phyloP scores from a whole-genome alignment of 1,139 yeast genomes.

The Yamadazyma atmosphaerica region DNA sequence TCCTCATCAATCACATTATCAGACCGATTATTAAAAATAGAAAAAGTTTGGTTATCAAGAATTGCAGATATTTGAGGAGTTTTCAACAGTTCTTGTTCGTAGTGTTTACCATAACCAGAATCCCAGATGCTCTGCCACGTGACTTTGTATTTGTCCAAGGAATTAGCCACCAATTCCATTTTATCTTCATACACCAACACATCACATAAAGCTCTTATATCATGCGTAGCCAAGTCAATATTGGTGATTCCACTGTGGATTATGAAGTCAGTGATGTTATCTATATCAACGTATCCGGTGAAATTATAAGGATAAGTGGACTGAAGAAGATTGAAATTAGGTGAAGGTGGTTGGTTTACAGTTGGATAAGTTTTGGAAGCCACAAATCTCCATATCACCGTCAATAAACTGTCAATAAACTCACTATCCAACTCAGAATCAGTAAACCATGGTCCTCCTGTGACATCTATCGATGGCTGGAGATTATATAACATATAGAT shows the following conservation, averaged over 20 bases:
- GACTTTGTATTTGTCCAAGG: constrained; percentile 55
- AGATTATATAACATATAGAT: constrained; percentile 92
- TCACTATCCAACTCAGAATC: constrained; percentile 94
- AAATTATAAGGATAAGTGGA: constrained; percentile 54
- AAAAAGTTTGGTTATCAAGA: too few species aligned
- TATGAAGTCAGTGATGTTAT: constrained; percentile 75
- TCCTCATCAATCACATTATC: constrained; percentile 34
- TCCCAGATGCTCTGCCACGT: constrained; percentile 64
- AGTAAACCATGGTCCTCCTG: constrained; percentile 99
- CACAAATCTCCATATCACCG: constrained; percentile 86
- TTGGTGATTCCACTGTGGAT: constrained; percentile 73
- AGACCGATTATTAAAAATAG: constrained; percentile 37
- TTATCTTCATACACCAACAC: constrained; percentile 87
- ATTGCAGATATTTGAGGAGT: too few species aligned
- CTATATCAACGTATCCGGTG: constrained; percentile 66
- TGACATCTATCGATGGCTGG: constrained; percentile 92
- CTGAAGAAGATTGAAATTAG: constrained; percentile 26
- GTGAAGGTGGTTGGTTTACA: constrained; percentile 49
- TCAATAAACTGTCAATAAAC: constrained; percentile 79
- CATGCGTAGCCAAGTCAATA: constrained; percentile 72
- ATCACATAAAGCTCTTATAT: constrained; percentile 81
- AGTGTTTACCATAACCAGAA: constrained; percentile 56
- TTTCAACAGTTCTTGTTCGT: constrained; percentile 24
- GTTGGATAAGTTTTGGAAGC: constrained; percentile 76
- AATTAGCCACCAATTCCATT: constrained; percentile 56